Evolutionary conservation across 2,329 filamentous ascomycete species (phyloP), one percentile per base, ranked within the genome.

Genomic region (Grosmannia huntii): DNA sequence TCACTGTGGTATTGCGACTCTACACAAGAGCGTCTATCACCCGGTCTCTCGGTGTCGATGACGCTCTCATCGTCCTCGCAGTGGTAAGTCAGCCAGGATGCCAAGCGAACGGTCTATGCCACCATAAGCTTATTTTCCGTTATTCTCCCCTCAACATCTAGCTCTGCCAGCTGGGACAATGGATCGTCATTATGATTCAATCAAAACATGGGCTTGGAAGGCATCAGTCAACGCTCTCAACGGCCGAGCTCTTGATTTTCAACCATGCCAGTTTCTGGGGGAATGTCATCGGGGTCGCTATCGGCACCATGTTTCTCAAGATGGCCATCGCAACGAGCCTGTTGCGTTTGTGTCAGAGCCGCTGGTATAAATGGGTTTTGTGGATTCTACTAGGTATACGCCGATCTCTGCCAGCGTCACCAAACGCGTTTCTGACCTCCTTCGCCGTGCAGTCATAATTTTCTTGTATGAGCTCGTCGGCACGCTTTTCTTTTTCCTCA

Each of bases 141-240:
- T 38, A 3, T 16, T 38, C 36, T 38, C 12, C 14, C 14, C 5
- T 3, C 10, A 10, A 38, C 9, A 11, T 38, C 38, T 41, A 41
- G 68, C n/a, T 67, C 1, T 68, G 66, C 52, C 64, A 68, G 21
- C 56, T 68, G 3, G 66, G 61, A 16, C 69, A 67, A 11, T 67
- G 62, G 61, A 60, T 64, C 11, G 63, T 64, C 59, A 78, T 79
- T 59, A 65, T 74, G 9, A 67, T 72, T 16, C 72, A 78, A 62
- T 68, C 68, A 1, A 63, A 71, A 6, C 67, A 75, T 59, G 78
- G 76, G 3, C 65, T 80, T 10, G 79, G 78, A 7, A 71, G 68
- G 54, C 76, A 79, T 61, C 64, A 67, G 11, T 60, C 67, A 5
- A 71, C 71, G 2, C 67, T 78, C 36, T 60, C 66, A 2, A 57